Percentiles rank a stretch among this genome's conserved stretches.
phyloP scores from a whole-genome alignment of 805 yeast genomes.

The Pichia membranifaciens region DNA sequence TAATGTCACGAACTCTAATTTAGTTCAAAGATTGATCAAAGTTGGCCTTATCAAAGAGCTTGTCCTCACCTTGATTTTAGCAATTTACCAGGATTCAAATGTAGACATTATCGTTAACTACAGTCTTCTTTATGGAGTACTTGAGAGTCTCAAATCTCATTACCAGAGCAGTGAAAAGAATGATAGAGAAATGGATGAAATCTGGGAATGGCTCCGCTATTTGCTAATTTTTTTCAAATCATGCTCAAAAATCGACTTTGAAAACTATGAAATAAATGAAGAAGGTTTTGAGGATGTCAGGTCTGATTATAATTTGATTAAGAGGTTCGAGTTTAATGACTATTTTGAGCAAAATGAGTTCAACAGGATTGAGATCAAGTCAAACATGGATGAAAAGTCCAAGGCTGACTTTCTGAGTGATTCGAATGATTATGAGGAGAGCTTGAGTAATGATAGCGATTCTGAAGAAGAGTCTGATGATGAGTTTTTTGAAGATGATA shows the following conservation, averaged over 20 bases:
- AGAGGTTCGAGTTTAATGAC: slow-evolving; percentile 24
- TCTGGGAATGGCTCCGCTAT: slow-evolving; percentile 29
- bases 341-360: slow-evolving; percentile 20
- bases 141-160: slow-evolving; percentile 21
- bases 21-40: slow-evolving; percentile 20
- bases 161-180: slow-evolving; percentile 7
- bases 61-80: slow-evolving; percentile 23
- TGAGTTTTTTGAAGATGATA: slow-evolving; percentile 5
- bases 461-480: slow-evolving; percentile 8
- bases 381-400: slow-evolving; percentile 12
- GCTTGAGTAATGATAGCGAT: slow-evolving; percentile 4
- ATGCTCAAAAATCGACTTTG: slow-evolving; percentile 43
- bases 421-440: slow-evolving; percentile 2
- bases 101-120: slow-evolving; percentile 26
- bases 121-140: slow-evolving; percentile 21
- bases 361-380: slow-evolving; percentile 25
- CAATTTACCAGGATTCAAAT: slow-evolving; percentile 27
- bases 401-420: slow-evolving; percentile 12
- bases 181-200: slow-evolving; percentile 20
- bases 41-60: slow-evolving; percentile 24
- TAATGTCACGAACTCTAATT: slow-evolving; percentile 12
- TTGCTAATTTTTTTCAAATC: slow-evolving; percentile 38
- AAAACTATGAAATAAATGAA: slow-evolving; percentile 40
- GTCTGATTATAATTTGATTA: slow-evolving; percentile 25
- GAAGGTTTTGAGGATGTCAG: slow-evolving; percentile 40